Evolutionary conservation across 345 rosid species (phyloP), one percentile per base, ranked within the genome.

Genomic region (Pelargonium nanum): DNA sequence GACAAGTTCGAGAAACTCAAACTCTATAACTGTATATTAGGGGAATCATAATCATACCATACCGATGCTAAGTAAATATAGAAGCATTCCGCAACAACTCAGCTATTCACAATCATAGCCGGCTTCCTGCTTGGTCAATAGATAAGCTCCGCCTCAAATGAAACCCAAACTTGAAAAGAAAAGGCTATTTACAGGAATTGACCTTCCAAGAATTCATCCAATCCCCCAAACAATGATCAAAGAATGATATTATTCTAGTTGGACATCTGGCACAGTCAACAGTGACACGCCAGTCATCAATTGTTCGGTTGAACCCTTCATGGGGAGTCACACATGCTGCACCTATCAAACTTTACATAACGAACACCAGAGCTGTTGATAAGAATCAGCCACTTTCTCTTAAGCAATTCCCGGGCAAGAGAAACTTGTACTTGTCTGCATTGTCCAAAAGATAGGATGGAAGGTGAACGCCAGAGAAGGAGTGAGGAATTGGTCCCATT

Each of bases 401-500:
- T 26, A 66, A 7, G 70, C 88, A 83, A 65, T 80, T 72, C 28
- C 85, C 88, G n/a, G 88, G 88, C 67, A 83, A 65, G 17, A 83
- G 81, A 68, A 76, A 83, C 64, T 71, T 83, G 61, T 78, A 83
- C 62, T 74, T 59, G 6, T 80, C 83, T 0, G 88, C 80, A 50
- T 80, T 80, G 61, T 83, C 85, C 62, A 83, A 60, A 61, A 83
- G 80, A 71, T 80, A 78, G 0, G 88, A 68, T 25, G 88, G 88
- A 20, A 83, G 80, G 65, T 83, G 85, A 66, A 83, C 88, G 5
- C 78, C 88, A 0, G 88, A 83, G 71, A 65, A 80, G 1, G 88
- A 83, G 72, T 80, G 85, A 4, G 85, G 88, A 57, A 83, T 71
- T 10, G 88, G 80, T 51, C 88, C 88, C 88, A 83, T 78, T 68